Percentiles rank a stretch among this genome's conserved stretches.
Evolutionary conservation across 176 grass and related monocot species (phyloP).

Genomic region (Bolboschoenus planiculmis): DNA sequence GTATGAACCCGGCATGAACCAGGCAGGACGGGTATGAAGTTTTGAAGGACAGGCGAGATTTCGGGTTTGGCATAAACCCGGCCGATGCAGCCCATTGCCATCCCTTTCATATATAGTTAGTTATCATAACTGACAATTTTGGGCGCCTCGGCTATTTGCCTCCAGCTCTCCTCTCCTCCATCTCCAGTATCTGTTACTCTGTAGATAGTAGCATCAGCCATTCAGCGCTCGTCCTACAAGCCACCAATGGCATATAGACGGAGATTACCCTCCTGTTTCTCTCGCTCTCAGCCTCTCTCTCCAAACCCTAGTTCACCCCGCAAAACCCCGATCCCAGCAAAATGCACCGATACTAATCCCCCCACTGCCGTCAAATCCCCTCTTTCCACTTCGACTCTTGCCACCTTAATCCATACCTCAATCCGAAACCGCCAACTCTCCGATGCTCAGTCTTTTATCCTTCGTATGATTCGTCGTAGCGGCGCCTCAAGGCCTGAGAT

Average conservation of each 20-base stretch:
- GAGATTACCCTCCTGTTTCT: not conserved
- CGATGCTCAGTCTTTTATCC: constrained; percentile 71
- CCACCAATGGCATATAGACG: not conserved
- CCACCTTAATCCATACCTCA: constrained; percentile 38
- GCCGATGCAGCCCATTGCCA: too few relatives aligned
- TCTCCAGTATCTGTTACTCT: too few relatives aligned
- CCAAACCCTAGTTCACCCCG: not conserved
- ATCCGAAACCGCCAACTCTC: constrained; percentile 40
- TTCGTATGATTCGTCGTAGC: constrained; percentile 72
- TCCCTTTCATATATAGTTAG: too few relatives aligned
- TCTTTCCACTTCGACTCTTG: constrained; percentile 40
- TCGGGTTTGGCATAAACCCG: too few relatives aligned
- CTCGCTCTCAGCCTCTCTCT: not conserved
- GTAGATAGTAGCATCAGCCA: too few relatives aligned
- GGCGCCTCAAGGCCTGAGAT: constrained; percentile 52
- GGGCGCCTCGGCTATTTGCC: too few relatives aligned
- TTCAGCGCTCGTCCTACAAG: too few relatives aligned
- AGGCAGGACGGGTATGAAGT: too few relatives aligned
- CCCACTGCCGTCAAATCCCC: not conserved
- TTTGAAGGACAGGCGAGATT: too few relatives aligned
- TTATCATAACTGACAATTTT: too few relatives aligned
- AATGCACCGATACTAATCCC: not conserved
- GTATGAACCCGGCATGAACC: too few relatives aligned
- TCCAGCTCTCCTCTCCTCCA: too few relatives aligned
- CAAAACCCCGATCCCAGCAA: not conserved